A percentile compares a stretch with the other conserved stretches of the same genome.
These are phyloP conservation scores for Russula ochroleuca DNA, from an alignment of 768 basidiomycete genomes.

Conservation along the genomic window DNA sequence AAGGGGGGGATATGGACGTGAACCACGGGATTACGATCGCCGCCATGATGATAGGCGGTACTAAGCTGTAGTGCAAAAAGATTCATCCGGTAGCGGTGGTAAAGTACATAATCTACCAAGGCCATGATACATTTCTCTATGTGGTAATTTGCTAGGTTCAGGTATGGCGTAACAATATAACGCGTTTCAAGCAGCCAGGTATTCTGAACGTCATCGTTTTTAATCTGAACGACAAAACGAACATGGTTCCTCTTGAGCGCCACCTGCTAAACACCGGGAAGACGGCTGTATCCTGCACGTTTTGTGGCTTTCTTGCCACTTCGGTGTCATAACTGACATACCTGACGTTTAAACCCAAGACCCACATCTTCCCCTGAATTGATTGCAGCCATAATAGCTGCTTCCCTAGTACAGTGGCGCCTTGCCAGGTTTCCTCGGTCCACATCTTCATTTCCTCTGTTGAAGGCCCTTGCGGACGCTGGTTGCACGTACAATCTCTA, in stretches of 20 bases:
- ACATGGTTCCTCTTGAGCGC: too few relatives aligned
- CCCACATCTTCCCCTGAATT: slow-evolving; percentile 10
- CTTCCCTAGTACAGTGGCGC: not conserved
- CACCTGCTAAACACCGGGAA: too few relatives aligned
- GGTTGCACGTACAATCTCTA: not conserved
- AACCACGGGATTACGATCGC: slow-evolving; percentile 30
- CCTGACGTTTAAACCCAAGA: not conserved
- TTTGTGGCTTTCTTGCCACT: not conserved
- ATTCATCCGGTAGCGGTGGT: not conserved
- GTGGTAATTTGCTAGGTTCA: not conserved
- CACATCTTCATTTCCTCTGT: slow-evolving; percentile 5
- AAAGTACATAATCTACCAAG: slow-evolving; percentile 2
- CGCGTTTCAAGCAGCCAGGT: not conserved
- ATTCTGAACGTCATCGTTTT: not conserved
- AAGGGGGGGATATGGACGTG: slow-evolving; percentile 38
- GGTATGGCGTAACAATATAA: not conserved
- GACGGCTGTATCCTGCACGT: too few relatives aligned
- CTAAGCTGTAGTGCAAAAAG: slow-evolving; percentile 29
- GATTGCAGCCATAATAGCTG: not conserved
- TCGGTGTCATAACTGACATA: not conserved
- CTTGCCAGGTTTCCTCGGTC: not conserved
- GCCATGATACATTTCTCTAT: not conserved
- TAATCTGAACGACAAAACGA: too few relatives aligned
- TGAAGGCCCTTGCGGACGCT: not conserved
- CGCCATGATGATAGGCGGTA: slow-evolving; percentile 37